Conservation (phyloP, 495 filamentous ascomycete species). For the Staphylotrichum tortipilum region DNA sequence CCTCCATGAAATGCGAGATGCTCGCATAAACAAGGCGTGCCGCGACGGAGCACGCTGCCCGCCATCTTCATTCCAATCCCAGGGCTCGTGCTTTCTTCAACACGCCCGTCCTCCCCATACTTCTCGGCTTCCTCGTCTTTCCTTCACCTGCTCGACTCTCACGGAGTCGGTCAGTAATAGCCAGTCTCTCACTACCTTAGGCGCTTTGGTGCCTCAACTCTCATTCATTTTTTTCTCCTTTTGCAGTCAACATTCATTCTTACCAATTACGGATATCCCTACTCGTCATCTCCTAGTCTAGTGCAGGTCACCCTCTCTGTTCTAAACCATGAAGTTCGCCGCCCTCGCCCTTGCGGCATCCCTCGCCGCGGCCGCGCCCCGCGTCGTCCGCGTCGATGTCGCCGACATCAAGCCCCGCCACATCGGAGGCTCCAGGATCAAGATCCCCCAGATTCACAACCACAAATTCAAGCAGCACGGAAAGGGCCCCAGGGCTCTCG, state of each 20-base stretch:
- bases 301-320: not conserved
- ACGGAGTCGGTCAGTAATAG: no score
- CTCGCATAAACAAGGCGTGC: not conserved
- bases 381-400: constrained; percentile 11
- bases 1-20: no score
- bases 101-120: no score
- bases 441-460: constrained; percentile 34
- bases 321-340: constrained; percentile 18
- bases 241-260: constrained; percentile 3
- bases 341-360: constrained; percentile 19
- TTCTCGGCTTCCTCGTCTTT: not conserved
- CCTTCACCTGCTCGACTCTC: no score
- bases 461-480: constrained; percentile 27
- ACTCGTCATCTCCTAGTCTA: not conserved
- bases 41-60: not conserved
- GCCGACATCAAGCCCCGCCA: constrained; percentile 24
- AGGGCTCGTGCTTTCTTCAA: no score
- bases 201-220: no score
- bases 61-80: not conserved
- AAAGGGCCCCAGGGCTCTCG: constrained; percentile 34
- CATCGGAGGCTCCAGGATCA: constrained; percentile 33
- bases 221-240: no score
- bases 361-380: constrained; percentile 19
- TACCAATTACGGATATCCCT: not conserved
- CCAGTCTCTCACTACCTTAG: no score